Conservation (phyloP, 352 stramenopile species). For the Globisporangium takayamanum region DNA sequence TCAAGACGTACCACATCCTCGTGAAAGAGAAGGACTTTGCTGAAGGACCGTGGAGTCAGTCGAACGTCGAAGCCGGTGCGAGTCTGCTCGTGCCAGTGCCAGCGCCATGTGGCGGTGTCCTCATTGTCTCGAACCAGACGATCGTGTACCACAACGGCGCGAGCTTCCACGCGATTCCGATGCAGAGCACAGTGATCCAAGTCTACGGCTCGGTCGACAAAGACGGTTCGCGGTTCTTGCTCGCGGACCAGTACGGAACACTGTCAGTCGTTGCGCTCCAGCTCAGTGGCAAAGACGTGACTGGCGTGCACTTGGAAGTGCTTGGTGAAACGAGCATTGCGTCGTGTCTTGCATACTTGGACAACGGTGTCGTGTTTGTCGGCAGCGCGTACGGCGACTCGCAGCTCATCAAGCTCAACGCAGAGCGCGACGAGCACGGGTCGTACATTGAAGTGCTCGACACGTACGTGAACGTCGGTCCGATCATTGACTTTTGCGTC, state of each 20-base stretch:
- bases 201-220: constrained; percentile 86
- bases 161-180: constrained; percentile 88
- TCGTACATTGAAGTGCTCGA: constrained; percentile 93
- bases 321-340: constrained; percentile 91
- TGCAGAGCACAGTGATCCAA: constrained; percentile 87
- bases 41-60: constrained; percentile 85
- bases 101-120: constrained; percentile 70
- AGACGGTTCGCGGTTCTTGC: constrained; percentile 83
- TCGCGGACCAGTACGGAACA: constrained; percentile 87
- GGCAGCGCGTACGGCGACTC: constrained; percentile 93
- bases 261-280: constrained; percentile 87
- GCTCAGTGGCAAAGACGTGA: constrained; percentile 63
- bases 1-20: constrained; percentile 91
- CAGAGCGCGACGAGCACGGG: constrained; percentile 62
- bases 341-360: constrained; percentile 90
- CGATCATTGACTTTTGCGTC: constrained; percentile 98
- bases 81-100: constrained; percentile 88
- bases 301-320: constrained; percentile 87
- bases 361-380: constrained; percentile 94
- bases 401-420: constrained; percentile 92
- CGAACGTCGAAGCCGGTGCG: constrained; percentile 83
- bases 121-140: constrained; percentile 90
- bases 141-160: constrained; percentile 89
- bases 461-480: constrained; percentile 96
- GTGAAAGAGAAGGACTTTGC: constrained; percentile 88